Evolutionary conservation across 1,139 yeast genomes (phyloP), one percentile per base, ranked within the genome.

Genomic region (Lizanozyma gosingica): DNA sequence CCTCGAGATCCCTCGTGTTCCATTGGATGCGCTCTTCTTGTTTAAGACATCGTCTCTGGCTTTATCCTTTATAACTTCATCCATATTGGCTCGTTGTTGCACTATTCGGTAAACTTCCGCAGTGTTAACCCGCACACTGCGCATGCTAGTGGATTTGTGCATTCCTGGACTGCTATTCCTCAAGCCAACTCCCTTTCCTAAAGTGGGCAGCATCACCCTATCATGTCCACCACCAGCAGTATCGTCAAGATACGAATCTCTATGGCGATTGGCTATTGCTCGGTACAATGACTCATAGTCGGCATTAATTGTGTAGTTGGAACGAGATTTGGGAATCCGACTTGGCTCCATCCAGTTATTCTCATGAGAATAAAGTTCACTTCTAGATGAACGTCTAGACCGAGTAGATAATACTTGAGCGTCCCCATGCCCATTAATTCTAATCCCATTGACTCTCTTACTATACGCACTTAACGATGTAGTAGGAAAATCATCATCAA

Each of bases 341-440:
- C 11, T 56, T 4, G 71, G 71, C 40, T 68, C 73, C 72, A 67
- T 67, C 74, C 75, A 68, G 41, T 65, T 67, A 36, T 64, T 59
- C 37, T 63, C 72, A 2, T 68, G 55, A 2, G 61, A 55, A 48
- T 69, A 67, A 40, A 68, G 53, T 29, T 68, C 75, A 49, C 73
- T 67, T 37, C 60, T 52, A 3, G 74, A 66, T 1, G 74, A 67
- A 40, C 67, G 50, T 18, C 71, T 48, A 9, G 70, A 64, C 14
- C 60, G 44, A 4, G 36, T 34, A 18, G 16, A 34, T 36, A 18
- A 34, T 18, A 6, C 43, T 18, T 40, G 22, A 15, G 27, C 37
- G 17, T 48, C 43, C 6, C 47, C 43, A n/a, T n/a, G n/a, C n/a
- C n/a, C n/a, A n/a, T n/a, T n/a, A n/a, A n/a, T n/a, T n/a, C n/a